Evolutionary conservation across 129 eudicot genomes (phyloP).

Genomic region (Kitagawia praeruptora): DNA sequence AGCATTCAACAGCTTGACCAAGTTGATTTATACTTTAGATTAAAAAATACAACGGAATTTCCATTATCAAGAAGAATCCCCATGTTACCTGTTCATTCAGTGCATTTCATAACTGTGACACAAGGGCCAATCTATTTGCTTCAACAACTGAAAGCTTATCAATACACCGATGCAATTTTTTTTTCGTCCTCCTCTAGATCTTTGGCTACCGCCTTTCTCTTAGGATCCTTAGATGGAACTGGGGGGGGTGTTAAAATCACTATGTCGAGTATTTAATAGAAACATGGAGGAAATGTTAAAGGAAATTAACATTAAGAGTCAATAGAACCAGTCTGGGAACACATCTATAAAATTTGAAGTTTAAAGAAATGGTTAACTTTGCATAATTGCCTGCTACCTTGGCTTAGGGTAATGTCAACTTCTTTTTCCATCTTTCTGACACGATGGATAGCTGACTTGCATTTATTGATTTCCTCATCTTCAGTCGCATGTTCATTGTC

Average conservation of each 20-base stretch:
- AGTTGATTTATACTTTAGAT: neutral
- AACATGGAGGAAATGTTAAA: neutral
- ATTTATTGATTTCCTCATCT: conserved; percentile 69
- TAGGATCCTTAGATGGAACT: conserved; percentile 74
- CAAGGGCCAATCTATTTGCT: conserved; percentile 80
- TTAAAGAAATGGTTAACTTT: neutral
- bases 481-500: conserved; percentile 65
- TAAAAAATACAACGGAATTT: neutral
- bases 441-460: conserved; percentile 62
- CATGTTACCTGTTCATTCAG: conserved; percentile 62
- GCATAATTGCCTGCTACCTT: conserved; percentile 32
- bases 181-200: conserved; percentile 74
- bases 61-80: neutral
- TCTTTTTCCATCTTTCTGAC: conserved; percentile 83
- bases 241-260: neutral
- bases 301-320: neutral
- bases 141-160: conserved; percentile 83
- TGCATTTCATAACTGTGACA: conserved; percentile 72
- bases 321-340: neutral
- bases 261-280: neutral
- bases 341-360: neutral
- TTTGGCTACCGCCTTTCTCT: conserved; percentile 50
- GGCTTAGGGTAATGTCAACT: conserved; percentile 47
- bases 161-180: conserved; percentile 46
- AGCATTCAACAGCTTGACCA: conserved; percentile 1